phyloP scores from a whole-genome alignment of 345 rosid genomes.

The Corchorus capsularis region DNA sequence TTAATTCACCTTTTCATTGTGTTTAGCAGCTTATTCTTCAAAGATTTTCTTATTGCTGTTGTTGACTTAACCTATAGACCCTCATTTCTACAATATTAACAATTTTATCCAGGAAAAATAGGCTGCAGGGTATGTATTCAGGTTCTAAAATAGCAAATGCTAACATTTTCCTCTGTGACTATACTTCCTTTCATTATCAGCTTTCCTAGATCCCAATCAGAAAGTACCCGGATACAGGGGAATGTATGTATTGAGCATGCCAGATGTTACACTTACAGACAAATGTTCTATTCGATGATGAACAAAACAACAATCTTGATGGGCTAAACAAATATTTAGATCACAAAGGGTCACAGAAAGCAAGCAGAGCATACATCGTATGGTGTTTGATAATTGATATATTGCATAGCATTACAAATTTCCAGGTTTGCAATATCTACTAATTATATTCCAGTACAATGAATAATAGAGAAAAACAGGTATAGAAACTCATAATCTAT shows the following conservation, averaged over 20 bases:
- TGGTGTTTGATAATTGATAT: neutral
- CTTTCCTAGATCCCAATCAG: neutral
- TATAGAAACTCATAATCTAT: neutral
- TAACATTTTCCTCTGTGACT: neutral
- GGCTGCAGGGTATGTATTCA: neutral
- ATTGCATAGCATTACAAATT: neutral
- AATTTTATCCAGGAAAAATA: neutral
- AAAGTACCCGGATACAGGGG: neutral
- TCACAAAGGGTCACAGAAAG: neutral
- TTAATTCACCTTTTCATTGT: neutral
- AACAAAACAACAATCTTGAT: neutral
- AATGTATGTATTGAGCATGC: neutral
- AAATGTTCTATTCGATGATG: neutral
- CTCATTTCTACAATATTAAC: neutral
- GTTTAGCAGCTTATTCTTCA: neutral
- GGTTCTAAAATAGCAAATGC: neutral
- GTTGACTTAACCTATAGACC: neutral
- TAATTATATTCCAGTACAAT: neutral
- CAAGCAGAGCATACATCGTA: neutral
- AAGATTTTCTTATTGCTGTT: neutral
- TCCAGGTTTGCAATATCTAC: neutral
- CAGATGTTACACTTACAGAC: neutral
- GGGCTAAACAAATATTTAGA: neutral
- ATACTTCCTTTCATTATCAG: neutral
- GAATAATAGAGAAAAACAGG: neutral